Conservation (phyloP, 2,329 filamentous ascomycete species). For the Xylaria sp. region DNA sequence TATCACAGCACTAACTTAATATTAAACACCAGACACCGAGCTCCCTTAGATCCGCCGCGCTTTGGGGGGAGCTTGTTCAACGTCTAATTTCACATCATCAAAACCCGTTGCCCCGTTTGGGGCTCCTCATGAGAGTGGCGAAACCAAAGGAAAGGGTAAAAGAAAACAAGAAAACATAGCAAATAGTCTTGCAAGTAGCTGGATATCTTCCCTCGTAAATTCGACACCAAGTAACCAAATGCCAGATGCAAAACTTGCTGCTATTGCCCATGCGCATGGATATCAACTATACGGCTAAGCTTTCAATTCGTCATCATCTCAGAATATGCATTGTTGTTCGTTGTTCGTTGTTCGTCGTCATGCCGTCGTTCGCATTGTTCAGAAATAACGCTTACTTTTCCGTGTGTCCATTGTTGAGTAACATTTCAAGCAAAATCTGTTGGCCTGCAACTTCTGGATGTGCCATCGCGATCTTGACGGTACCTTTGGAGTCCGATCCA, state of each 20-base stretch:
- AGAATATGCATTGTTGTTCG: background rate
- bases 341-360: too few species aligned
- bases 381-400: conserved; percentile 55
- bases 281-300: background rate
- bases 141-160: background rate
- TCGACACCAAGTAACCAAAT: conserved; percentile 19
- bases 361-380: conserved; percentile 19
- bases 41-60: conserved; percentile 8
- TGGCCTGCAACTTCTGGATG: conserved; percentile 87
- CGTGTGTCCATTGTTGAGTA: conserved; percentile 86
- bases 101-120: background rate
- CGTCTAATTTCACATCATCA: conserved; percentile 9
- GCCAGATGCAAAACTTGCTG: conserved; percentile 7
- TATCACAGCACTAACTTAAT: background rate
- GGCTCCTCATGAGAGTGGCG: background rate
- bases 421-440: conserved; percentile 90
- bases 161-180: conserved; percentile 8
- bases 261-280: conserved; percentile 13
- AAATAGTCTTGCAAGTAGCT: conserved; percentile 22
- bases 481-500: conserved; percentile 69
- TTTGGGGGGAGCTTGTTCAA: background rate
- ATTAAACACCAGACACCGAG: conserved; percentile 21
- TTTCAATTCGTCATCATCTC: conserved; percentile 1
- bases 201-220: conserved; percentile 34
- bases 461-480: conserved; percentile 94